Conservation (phyloP, 225 moss, liverwort and hornwort genomes). For the Thuidium tamariscinum region DNA sequence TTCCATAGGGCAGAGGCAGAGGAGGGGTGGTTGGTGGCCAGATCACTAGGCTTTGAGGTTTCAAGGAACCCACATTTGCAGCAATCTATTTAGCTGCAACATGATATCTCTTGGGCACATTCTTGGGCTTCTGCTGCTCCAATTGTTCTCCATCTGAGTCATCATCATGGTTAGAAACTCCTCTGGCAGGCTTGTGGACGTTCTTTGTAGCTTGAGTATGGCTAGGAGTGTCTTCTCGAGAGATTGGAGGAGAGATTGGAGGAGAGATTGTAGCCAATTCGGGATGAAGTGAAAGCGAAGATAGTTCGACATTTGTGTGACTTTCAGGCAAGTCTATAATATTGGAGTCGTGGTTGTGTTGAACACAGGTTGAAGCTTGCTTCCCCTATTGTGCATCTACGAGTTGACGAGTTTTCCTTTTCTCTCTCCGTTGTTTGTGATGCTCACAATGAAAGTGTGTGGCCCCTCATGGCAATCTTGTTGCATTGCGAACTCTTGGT, state of each 20-base stretch:
- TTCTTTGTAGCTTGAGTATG: neutral
- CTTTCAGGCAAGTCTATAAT: neutral
- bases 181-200: neutral
- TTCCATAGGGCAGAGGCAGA: neutral
- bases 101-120: neutral
- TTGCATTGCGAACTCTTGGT: neutral
- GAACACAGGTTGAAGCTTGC: neutral
- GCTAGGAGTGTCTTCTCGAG: no score
- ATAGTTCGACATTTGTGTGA: neutral
- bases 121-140: neutral
- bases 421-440: neutral
- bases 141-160: neutral
- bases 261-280: no score
- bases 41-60: neutral
- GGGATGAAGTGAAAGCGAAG: neutral
- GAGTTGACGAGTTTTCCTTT: neutral
- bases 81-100: constrained; percentile 14
- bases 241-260: neutral
- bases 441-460: neutral
- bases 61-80: neutral
- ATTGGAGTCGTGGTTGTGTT: neutral
- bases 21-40: neutral
- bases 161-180: neutral
- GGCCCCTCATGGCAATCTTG: neutral
- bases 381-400: neutral